Evolutionary conservation across 2,329 filamentous ascomycete species (phyloP), one percentile per base, ranked within the genome.

Genomic region (Knufia fluminis): DNA sequence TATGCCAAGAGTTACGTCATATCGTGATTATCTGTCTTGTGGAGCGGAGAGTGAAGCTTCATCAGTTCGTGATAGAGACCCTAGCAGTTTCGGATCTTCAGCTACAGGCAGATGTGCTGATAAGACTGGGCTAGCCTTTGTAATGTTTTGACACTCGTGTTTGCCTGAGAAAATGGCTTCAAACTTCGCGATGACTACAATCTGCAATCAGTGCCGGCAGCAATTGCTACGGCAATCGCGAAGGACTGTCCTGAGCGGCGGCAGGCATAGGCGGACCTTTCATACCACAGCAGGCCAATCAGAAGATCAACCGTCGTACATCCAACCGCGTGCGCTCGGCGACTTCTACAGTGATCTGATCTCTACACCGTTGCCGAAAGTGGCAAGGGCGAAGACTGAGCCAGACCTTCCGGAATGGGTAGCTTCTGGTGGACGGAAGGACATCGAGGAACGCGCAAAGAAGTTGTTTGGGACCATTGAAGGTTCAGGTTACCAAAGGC

Each of bases 381-480:
- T 46, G 24, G 44, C 53, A 17, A 31, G 48, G 23, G 33, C 53
- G 35, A 39, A 36, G 35, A 50, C 44, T 16, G 19, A 43, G 33
- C 23, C 7, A 12, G 35, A 49, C 10, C 45, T 57, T n/a, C 58
- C 59, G 8, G 48, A 51, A 4, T 56, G 56, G 46, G 54, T 59
- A 8, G 47, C 43, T 17, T 36, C 56, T 1, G 48, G 49, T 9
- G 53, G 55, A 47, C 57, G 57, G 2, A 56, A 64, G 40, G 57
- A 52, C 3, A 55, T 55, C 36, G 62, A 68, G 52, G 66, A 71
- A 39, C 76, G 74, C 61, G 78, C 81, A 47, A 69, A 80, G 39
- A 79, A 94, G 60, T 76, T 96, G 26, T 96, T 98, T 62, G 88
- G 89, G 17, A 85, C 86, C 6, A 76, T 92, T 12, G 80, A 83